Base-by-base conservation (phyloP, 2,329 filamentous ascomycete genomes). In the Colletotrichum sublineola region DNA sequence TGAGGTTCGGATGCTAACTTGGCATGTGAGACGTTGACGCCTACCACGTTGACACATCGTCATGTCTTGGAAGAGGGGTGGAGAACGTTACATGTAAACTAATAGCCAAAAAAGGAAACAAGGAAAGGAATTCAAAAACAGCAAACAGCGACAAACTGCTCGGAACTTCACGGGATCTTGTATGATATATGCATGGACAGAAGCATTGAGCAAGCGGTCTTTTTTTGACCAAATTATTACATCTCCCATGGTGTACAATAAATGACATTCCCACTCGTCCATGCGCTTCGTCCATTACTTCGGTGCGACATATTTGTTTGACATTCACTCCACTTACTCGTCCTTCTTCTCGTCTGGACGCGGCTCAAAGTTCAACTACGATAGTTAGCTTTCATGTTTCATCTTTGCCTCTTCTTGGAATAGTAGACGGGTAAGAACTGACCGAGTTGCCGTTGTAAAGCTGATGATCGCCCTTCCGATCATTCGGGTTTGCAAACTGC, bases 391-490 rank as follows among this genome's bases (percentile, higher is more conserved):
- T 14, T 20, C 63, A 42, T 29, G 38, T 42, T 11, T n/a, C 11
- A 31, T 12, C 12, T 53, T 15, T 20, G 12, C n/a, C n/a, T 33
- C 29, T 18, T 6, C 9, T 14, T 20, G 8, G 40, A 29, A 31
- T 50, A 65, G 65, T 14, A 24, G 48, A 15, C 11, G 20, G 38
- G 12, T 8, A 56, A 12, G n/a, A 33, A 83, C 89, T 82, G 85
- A 95, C 93, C 79, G 94, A 94, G 78, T 97, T 98, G 1, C 95
- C 95, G 78, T 98, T 98, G 79, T 98, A 97, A 58, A 97, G 88
- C 78, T 97, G 92, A 56, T 90, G 88, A 74, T 91, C 87, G 67
- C 88, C 82, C 65, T 85, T 85, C 50, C 86, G 84, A 73, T 88
- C 84, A 29, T 86, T 83, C 50, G 86, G 84, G 71, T 91, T 88